Conservation (phyloP, 768 basidiomycete species). For the Peribolospora kevripleyi region DNA sequence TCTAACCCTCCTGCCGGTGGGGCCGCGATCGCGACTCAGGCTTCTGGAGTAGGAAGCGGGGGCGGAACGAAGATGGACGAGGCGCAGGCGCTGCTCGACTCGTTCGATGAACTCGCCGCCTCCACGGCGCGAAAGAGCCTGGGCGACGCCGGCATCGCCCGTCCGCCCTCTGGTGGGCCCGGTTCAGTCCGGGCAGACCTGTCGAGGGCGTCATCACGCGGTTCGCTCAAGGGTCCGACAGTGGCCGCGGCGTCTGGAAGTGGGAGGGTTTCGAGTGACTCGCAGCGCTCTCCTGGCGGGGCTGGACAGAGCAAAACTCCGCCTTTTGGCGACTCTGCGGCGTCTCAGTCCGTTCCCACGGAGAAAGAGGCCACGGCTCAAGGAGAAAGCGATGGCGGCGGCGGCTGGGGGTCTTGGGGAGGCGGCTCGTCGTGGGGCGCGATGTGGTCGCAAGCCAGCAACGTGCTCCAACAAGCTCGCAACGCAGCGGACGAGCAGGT, state of each 20-base stretch:
- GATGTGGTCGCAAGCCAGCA: conserved; percentile 10
- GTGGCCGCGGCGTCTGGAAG: no score
- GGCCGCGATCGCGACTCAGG: not conserved
- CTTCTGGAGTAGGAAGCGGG: not conserved
- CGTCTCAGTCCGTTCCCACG: no score
- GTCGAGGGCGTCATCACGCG: not conserved
- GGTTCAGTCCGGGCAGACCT: not conserved
- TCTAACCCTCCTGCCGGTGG: not conserved
- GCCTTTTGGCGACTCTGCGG: no score
- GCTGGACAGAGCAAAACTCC: conserved; percentile 3
- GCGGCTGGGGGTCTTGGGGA: no score
- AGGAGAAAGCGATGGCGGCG: no score
- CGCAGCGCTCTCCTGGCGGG: not conserved
- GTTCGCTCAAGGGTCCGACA: no score
- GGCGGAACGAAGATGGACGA: conserved; percentile 10
- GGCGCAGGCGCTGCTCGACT: conserved; percentile 15
- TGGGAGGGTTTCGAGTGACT: not conserved
- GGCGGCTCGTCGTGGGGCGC: not conserved
- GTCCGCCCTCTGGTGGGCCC: not conserved
- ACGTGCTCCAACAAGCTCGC: conserved; percentile 10
- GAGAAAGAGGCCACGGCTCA: no score
- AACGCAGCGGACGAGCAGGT: conserved; percentile 68
- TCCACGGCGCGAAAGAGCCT: conserved; percentile 4
- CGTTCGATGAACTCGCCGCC: conserved; percentile 13
- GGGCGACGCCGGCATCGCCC: not conserved